Evolutionary conservation across 1,284 basidiomycete genomes (phyloP).

Genomic region (Trametes sp.): DNA sequence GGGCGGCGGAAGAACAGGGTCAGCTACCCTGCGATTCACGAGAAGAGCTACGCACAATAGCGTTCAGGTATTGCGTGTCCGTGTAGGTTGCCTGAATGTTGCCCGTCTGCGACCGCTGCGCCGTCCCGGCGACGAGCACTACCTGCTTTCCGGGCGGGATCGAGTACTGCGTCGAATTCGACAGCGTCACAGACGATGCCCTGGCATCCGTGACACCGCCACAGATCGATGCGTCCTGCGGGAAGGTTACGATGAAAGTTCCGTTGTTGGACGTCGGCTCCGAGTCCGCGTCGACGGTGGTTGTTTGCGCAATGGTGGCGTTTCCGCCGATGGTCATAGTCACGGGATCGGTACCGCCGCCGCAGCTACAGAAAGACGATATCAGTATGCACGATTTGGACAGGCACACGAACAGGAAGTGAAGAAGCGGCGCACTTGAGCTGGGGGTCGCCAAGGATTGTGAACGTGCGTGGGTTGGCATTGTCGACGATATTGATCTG

Average conservation of each 20-base stretch:
- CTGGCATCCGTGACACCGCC: neutral
- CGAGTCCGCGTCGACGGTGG: neutral
- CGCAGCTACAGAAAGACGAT: neutral
- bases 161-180: neutral
- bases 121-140: neutral
- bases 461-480: constrained; percentile 11
- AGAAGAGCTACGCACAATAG: neutral
- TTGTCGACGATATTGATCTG: constrained; percentile 19
- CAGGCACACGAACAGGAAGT: neutral
- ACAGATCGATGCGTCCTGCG: neutral
- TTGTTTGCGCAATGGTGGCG: neutral
- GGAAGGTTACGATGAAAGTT: neutral
- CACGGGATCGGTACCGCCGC: neutral
- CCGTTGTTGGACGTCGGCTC: too few relatives aligned
- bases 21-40: too few relatives aligned
- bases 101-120: neutral
- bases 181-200: neutral
- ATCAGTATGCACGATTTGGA: neutral
- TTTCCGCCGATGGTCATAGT: neutral
- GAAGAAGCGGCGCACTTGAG: constrained; percentile 19
- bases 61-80: neutral
- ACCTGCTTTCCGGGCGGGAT: neutral
- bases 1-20: too few relatives aligned
- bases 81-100: neutral
- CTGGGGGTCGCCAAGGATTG: constrained; percentile 21